Conservation (phyloP, 495 filamentous ascomycete genomes). For the Friedmanniomyces simplex region DNA sequence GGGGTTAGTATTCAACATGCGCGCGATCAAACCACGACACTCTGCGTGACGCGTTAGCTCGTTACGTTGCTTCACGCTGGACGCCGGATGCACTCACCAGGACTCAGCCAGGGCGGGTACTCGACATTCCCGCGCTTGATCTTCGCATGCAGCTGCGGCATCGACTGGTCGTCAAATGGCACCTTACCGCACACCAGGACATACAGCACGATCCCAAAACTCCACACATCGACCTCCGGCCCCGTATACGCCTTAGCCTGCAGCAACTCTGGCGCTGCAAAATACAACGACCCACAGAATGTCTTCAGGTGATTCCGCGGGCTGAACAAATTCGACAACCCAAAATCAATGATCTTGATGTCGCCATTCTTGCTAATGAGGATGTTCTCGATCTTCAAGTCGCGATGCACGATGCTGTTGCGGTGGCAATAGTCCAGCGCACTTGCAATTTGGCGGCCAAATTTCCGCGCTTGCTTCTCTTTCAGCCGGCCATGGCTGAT, state of each 20-base stretch:
- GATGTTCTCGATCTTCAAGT: slow-evolving; percentile 99
- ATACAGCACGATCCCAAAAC: slow-evolving; percentile 98
- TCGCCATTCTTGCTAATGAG: slow-evolving; percentile 98
- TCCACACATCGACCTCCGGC: slow-evolving; percentile 97
- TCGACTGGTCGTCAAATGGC: slow-evolving; percentile 97
- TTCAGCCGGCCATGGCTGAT: slow-evolving; percentile 96
- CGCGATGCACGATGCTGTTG: slow-evolving; percentile 96
- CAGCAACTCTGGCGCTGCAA: slow-evolving; percentile 89
- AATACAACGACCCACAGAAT: slow-evolving; percentile 96
- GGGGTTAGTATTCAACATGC: slow-evolving; percentile 96
- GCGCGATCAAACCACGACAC: slow-evolving; percentile 83
- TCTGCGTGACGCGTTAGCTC: slow-evolving; percentile 41
- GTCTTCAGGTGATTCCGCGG: slow-evolving; percentile 83
- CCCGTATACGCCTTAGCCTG: slow-evolving; percentile 92
- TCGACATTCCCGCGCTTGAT: slow-evolving; percentile 97
- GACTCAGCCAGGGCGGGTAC: slow-evolving; percentile 84
- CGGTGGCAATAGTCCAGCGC: slow-evolving; percentile 98
- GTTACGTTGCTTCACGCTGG: no score
- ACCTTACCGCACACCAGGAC: slow-evolving; percentile 97
- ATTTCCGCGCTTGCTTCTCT: slow-evolving; percentile 97
- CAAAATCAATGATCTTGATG: slow-evolving; percentile 99
- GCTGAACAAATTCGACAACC: slow-evolving; percentile 91
- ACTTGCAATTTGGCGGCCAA: slow-evolving; percentile 93
- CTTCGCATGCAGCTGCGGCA: slow-evolving; percentile 96
- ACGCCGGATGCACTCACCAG: slow-evolving; percentile 47